These are phyloP conservation scores for Beauveria medogensis DNA, from an alignment of 2,329 filamentous ascomycete genomes.

Conservation along the genomic window DNA sequence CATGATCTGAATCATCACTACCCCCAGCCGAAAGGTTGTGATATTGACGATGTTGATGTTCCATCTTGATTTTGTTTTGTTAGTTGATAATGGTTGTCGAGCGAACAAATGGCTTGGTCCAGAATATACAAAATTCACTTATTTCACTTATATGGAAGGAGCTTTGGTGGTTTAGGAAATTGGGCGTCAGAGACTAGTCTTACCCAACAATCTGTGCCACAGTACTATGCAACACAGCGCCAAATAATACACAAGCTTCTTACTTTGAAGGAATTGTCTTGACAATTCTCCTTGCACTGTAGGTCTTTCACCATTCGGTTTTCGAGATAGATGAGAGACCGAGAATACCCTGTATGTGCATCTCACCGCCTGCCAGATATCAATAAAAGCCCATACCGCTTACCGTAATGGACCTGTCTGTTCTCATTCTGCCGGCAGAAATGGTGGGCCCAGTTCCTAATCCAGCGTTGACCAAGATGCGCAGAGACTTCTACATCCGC, in stretches of 20 bases:
- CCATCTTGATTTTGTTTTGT: not conserved
- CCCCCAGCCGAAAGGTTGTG: not conserved
- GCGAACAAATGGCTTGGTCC: not conserved
- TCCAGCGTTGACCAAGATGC: not conserved
- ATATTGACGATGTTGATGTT: not conserved
- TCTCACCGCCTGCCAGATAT: not conserved
- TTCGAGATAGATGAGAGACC: too few relatives aligned
- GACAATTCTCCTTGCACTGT: too few relatives aligned
- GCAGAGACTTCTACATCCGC: slow-evolving; percentile 5
- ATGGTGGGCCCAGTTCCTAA: slow-evolving; percentile 4
- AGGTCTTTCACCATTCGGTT: not conserved
- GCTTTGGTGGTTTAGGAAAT: not conserved
- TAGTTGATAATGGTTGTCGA: rapidly evolving
- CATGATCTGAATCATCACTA: not conserved
- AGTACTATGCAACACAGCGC: not conserved
- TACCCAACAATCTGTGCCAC: not conserved
- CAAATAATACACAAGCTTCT: not conserved
- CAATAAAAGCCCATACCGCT: not conserved
- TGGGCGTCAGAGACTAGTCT: not conserved
- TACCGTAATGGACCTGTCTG: not conserved
- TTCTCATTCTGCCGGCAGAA: slow-evolving; percentile 19
- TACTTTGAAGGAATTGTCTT: too few relatives aligned
- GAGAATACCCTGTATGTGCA: not conserved
- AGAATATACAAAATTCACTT: not conserved
- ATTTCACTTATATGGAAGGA: not conserved